A percentile compares a stretch with the other conserved stretches of the same genome.
phyloP scores from a whole-genome alignment of 2,329 filamentous ascomycete genomes.

The Stagonosporopsis vannaccii region DNA sequence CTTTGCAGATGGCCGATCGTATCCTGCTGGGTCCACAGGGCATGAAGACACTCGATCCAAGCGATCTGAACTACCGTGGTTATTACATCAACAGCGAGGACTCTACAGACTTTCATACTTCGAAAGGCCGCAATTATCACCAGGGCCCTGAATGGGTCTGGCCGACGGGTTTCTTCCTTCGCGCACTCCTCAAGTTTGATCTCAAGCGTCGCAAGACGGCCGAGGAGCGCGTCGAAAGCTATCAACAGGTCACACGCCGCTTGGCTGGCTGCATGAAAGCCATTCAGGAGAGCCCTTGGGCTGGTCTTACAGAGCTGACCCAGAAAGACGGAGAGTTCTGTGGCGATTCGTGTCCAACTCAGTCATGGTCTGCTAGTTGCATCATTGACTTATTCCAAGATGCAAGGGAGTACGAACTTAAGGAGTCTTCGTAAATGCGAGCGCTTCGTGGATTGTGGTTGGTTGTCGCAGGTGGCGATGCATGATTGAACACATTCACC shows the following conservation, averaged over 20 bases:
- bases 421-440: slow-evolving; percentile 15
- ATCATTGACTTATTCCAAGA: slow-evolving; percentile 97
- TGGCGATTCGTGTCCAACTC: slow-evolving; percentile 90
- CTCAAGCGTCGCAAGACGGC: slow-evolving; percentile 71
- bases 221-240: slow-evolving; percentile 81
- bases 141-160: slow-evolving; percentile 98
- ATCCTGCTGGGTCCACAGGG: slow-evolving; percentile 85
- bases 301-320: slow-evolving; percentile 89
- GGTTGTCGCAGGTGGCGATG: neutral
- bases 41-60: slow-evolving; percentile 94
- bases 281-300: slow-evolving; percentile 83
- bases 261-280: slow-evolving; percentile 84
- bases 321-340: slow-evolving; percentile 88
- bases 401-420: slow-evolving; percentile 58
- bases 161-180: slow-evolving; percentile 94
- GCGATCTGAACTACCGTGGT: slow-evolving; percentile 90
- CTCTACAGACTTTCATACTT: slow-evolving; percentile 86
- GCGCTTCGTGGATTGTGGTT: neutral
- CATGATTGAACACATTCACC: neutral
- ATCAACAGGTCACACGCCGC: slow-evolving; percentile 90
- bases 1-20: slow-evolving; percentile 80
- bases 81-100: slow-evolving; percentile 97
- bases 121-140: slow-evolving; percentile 96
- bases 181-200: slow-evolving; percentile 91
- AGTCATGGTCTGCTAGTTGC: slow-evolving; percentile 95